phyloP scores from a whole-genome alignment of 176 grass and related monocot genomes.

The Triticum turgidum region DNA sequence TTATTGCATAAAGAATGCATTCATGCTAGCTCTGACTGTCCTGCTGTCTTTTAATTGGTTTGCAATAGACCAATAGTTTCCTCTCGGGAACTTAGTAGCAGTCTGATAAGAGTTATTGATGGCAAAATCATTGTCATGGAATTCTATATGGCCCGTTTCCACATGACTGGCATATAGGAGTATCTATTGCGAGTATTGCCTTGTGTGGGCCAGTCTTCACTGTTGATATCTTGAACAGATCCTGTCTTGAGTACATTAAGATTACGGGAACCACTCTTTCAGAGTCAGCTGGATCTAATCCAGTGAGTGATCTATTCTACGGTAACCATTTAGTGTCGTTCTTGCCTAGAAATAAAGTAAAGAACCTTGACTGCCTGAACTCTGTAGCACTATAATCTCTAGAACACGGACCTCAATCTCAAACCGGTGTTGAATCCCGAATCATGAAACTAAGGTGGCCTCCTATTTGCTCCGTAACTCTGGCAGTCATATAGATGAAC shows the following conservation, averaged over 20 bases:
- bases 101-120: slow-evolving; percentile 38
- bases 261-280: slow-evolving; percentile 13
- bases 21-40: slow-evolving; percentile 33
- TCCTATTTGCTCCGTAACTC: not conserved
- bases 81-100: slow-evolving; percentile 30
- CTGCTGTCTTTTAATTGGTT: slow-evolving; percentile 35
- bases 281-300: slow-evolving; percentile 19
- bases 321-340: not conserved
- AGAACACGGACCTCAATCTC: not conserved
- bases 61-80: slow-evolving; percentile 38
- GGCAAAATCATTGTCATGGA: slow-evolving; percentile 41
- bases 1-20: slow-evolving; percentile 40
- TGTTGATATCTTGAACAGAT: slow-evolving; percentile 23
- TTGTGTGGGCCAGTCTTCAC: slow-evolving; percentile 19
- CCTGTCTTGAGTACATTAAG: slow-evolving; percentile 22
- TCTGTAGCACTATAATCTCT: not conserved
- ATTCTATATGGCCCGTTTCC: slow-evolving; percentile 26
- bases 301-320: not conserved
- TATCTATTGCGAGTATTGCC: slow-evolving; percentile 13
- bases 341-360: not conserved
- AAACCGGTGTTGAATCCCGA: not conserved
- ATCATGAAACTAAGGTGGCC: slow-evolving; percentile 11
- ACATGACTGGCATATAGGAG: slow-evolving; percentile 1
- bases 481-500: not conserved
- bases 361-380: not conserved